These are phyloP conservation scores for Boletus vermiculosoides DNA, from an alignment of 768 basidiomycete species.

Conservation along the genomic window DNA sequence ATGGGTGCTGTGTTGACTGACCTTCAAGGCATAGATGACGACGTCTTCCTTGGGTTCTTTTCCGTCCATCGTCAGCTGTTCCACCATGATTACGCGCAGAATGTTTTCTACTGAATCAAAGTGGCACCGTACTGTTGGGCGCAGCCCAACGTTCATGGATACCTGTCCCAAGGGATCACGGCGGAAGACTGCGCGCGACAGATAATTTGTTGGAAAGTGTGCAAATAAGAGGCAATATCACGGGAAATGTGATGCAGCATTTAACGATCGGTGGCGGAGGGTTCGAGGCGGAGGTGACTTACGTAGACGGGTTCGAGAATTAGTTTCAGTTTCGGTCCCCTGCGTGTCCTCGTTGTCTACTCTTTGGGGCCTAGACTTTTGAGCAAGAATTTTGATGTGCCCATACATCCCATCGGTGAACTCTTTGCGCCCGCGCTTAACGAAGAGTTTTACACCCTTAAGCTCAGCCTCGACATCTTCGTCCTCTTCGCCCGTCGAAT, in stretches of 20 bases:
- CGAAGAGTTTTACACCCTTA: conserved; percentile 58
- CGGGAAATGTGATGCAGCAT: conserved; percentile 2
- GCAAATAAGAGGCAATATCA: neutral
- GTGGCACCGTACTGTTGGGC: conserved; percentile 53
- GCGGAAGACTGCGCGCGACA: conserved; percentile 52
- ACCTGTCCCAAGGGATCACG: conserved; percentile 71
- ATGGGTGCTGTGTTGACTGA: conserved; percentile 23
- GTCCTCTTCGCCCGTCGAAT: conserved; percentile 62
- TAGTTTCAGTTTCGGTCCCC: conserved; percentile 7
- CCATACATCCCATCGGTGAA: conserved; percentile 63
- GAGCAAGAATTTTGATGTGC: conserved; percentile 56
- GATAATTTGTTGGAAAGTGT: neutral
- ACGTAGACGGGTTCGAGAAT: conserved; percentile 32
- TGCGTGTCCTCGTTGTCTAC: neutral
- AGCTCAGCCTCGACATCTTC: conserved; percentile 56
- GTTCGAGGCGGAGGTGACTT: conserved; percentile 27
- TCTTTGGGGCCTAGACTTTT: conserved; percentile 15
- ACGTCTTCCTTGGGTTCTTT: conserved; percentile 38
- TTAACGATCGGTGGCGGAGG: conserved; percentile 21
- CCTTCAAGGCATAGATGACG: conserved; percentile 67
- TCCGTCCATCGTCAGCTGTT: conserved; percentile 35
- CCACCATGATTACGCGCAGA: conserved; percentile 55
- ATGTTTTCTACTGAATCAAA: conserved; percentile 56
- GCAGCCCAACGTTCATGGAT: conserved; percentile 62
- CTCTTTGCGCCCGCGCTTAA: conserved; percentile 38